Conservation (phyloP, 164 flowering plant genomes). For the grape (Vitis vinifera) region DNA sequence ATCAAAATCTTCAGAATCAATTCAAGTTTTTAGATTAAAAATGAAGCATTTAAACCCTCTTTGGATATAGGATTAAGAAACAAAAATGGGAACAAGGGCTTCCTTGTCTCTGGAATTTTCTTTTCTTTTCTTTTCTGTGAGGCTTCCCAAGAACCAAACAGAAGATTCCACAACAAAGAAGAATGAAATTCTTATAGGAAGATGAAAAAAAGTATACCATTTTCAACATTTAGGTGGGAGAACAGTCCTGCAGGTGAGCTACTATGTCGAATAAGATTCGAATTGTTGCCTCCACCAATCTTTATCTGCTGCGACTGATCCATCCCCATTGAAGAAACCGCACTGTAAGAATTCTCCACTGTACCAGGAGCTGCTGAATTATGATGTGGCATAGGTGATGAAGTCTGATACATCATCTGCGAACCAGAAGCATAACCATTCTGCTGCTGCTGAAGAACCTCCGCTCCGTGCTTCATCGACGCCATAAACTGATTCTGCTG, state of each 20-base stretch:
- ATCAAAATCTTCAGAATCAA: too few relatives aligned
- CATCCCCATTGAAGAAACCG: slow-evolving; percentile 25
- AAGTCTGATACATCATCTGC: slow-evolving; percentile 33
- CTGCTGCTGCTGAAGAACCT: slow-evolving; percentile 10
- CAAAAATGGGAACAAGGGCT: too few relatives aligned
- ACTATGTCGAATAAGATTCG: slow-evolving; percentile 71
- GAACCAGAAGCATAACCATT: slow-evolving; percentile 19
- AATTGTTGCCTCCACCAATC: slow-evolving; percentile 26
- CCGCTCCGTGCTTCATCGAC: slow-evolving; percentile 17
- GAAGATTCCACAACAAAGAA: background rate
- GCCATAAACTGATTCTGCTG: slow-evolving; percentile 15
- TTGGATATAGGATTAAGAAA: too few relatives aligned
- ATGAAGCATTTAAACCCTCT: too few relatives aligned
- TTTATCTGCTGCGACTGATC: slow-evolving; percentile 31
- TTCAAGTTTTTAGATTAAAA: too few relatives aligned
- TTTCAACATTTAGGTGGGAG: slow-evolving; percentile 44
- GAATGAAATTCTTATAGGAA: background rate
- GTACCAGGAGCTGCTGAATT: slow-evolving; percentile 8
- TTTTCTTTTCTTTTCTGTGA: too few relatives aligned
- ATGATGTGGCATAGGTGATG: slow-evolving; percentile 24
- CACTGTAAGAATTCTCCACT: slow-evolving; percentile 12
- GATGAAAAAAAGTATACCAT: slow-evolving; percentile 38
- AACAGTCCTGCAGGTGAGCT: slow-evolving; percentile 94
- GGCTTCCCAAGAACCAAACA: background rate
- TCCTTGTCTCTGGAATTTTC: too few relatives aligned